Percentiles rank a stretch among this genome's conserved stretches.
Conservation (phyloP, 2,329 filamentous ascomycete genomes). For the Colletotrichum godetiae region DNA sequence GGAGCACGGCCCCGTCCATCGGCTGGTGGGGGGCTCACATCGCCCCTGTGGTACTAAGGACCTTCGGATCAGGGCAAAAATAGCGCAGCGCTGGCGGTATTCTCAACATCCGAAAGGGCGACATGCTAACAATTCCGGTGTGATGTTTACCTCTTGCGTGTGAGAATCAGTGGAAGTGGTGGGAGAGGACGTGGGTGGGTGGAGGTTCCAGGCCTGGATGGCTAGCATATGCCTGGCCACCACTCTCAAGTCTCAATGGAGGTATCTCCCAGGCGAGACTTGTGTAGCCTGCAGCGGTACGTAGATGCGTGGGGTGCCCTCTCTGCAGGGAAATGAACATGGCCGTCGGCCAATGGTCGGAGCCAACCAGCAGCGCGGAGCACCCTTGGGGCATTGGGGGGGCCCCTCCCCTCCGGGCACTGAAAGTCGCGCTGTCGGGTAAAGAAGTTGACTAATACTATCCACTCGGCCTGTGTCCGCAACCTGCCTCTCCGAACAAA, state of each 20-base stretch:
- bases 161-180: not conserved
- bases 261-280: too few species aligned
- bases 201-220: conserved; percentile 14
- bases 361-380: conserved; percentile 18
- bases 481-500: conserved; percentile 31
- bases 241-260: not conserved
- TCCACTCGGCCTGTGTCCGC: conserved; percentile 32
- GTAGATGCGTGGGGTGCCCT: conserved; percentile 23
- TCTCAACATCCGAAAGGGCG: not conserved
- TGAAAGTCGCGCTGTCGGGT: conserved; percentile 33
- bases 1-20: conserved; percentile 11
- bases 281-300: conserved; percentile 4
- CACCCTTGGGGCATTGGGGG: conserved; percentile 5
- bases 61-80: not conserved
- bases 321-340: conserved; percentile 18
- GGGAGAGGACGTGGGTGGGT: conserved; percentile 8
- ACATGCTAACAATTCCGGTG: not conserved
- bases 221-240: not conserved
- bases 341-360: conserved; percentile 15
- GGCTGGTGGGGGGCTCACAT: conserved; percentile 23
- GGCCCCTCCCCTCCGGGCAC: conserved; percentile 3
- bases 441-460: conserved; percentile 36
- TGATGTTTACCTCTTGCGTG: not conserved
- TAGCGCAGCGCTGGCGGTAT: not conserved
- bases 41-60: not conserved